A percentile compares a stretch with the other conserved stretches of the same genome.
Conservation (phyloP, 192 early-diverging fungal genomes). For the Paraglomus occultum region DNA sequence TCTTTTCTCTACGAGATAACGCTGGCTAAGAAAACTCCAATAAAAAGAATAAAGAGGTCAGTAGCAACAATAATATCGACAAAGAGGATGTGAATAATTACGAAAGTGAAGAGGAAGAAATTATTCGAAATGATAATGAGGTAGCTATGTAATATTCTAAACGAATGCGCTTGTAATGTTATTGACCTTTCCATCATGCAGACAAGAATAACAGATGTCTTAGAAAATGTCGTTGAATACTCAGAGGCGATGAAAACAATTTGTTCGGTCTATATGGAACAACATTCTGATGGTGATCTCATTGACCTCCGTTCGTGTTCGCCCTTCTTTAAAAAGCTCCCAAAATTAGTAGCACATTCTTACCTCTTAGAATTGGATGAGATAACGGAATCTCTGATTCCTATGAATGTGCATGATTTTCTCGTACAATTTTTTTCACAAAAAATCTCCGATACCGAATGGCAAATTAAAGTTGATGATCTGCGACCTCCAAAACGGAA, state of each 20-base stretch:
- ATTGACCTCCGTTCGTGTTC: constrained; percentile 18
- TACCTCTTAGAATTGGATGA: constrained; percentile 28
- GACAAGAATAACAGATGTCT: constrained; percentile 17
- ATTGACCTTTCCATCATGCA: no score
- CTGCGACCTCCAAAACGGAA: background rate
- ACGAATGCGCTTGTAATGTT: no score
- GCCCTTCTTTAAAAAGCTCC: constrained; percentile 20
- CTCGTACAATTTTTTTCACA: constrained; percentile 25
- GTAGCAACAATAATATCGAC: constrained; percentile 21
- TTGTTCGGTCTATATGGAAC: constrained; percentile 9
- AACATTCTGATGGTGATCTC: constrained; percentile 21
- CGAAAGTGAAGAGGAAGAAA: no score
- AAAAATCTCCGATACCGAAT: constrained; percentile 1
- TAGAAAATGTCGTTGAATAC: constrained; percentile 8
- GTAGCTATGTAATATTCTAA: no score
- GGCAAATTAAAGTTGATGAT: constrained; percentile 20
- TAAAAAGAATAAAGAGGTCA: constrained; percentile 4
- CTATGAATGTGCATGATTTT: constrained; percentile 16
- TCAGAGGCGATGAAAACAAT: constrained; percentile 1
- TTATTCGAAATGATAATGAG: no score
- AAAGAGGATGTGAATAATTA: no score
- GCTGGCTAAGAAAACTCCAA: background rate
- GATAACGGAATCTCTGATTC: constrained; percentile 26
- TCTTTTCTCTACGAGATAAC: background rate
- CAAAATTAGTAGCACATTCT: constrained; percentile 10